Evolutionary conservation across 1,139 yeast genomes (phyloP).

Genomic region (Taphrina betulina): DNA sequence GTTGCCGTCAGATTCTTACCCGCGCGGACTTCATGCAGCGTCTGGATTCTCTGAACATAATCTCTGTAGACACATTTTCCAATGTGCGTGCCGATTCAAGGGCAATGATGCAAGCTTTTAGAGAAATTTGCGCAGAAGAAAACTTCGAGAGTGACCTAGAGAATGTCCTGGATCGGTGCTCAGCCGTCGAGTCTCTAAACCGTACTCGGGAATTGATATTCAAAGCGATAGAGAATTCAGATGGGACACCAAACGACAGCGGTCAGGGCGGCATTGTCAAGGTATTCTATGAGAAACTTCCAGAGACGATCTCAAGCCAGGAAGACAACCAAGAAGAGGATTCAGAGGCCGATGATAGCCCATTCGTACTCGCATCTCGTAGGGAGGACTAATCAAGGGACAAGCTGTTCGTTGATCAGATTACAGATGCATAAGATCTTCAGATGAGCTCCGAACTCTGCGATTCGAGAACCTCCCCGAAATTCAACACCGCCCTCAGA

Average conservation of each 20-base stretch:
- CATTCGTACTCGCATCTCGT: neutral
- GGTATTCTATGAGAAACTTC: slow-evolving; percentile 21
- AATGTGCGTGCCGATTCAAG: slow-evolving; percentile 77
- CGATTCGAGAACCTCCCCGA: no score
- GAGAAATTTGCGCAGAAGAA: slow-evolving; percentile 70
- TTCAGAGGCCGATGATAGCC: neutral
- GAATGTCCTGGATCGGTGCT: slow-evolving; percentile 69
- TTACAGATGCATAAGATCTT: no score
- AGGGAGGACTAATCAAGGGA: slow-evolving; percentile 1
- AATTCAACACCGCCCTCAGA: no score
- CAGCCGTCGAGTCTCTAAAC: slow-evolving; percentile 73
- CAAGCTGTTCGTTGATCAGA: no score
- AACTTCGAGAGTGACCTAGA: slow-evolving; percentile 67
- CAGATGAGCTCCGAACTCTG: no score
- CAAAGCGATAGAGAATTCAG: slow-evolving; percentile 54
- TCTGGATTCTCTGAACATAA: slow-evolving; percentile 72
- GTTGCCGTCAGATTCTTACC: slow-evolving; percentile 82
- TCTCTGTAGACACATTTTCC: slow-evolving; percentile 69
- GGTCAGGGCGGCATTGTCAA: slow-evolving; percentile 28
- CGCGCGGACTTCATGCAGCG: slow-evolving; percentile 74
- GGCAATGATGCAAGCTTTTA: slow-evolving; percentile 87
- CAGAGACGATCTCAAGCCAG: neutral
- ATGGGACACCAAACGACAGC: slow-evolving; percentile 19
- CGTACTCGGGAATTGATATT: slow-evolving; percentile 77
- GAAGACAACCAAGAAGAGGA: neutral